Conservation (phyloP, 768 basidiomycete species). For the Suillus discolor region DNA sequence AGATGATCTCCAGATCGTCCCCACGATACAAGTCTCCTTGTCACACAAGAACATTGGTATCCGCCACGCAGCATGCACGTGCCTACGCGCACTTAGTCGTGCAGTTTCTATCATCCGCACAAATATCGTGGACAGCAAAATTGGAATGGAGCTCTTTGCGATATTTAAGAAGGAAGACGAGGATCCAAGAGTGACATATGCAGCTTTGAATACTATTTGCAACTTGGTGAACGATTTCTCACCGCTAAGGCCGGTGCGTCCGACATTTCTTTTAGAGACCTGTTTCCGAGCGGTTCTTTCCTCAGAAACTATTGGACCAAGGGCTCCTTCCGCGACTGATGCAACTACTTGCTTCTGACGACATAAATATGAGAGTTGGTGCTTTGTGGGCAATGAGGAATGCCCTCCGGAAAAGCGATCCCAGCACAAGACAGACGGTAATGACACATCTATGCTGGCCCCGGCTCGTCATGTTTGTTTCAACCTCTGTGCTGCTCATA, state of each 20-base stretch:
- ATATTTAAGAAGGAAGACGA: conserved; percentile 60
- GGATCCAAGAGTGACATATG: conserved; percentile 69
- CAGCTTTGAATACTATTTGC: conserved; percentile 75
- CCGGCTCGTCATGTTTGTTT: conserved; percentile 54
- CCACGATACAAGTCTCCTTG: conserved; percentile 56
- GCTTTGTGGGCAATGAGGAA: conserved; percentile 91
- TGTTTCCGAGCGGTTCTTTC: conserved; percentile 4
- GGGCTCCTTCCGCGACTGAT: conserved; percentile 69
- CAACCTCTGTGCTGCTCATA: not conserved
- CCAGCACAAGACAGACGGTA: conserved; percentile 63
- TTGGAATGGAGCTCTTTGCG: conserved; percentile 71
- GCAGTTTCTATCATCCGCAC: conserved; percentile 82
- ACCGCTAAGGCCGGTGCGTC: conserved; percentile 68
- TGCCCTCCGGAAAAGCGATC: conserved; percentile 62
- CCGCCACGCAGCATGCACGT: conserved; percentile 86
- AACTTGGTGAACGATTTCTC: conserved; percentile 90
- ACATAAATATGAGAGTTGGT: conserved; percentile 62
- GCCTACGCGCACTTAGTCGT: conserved; percentile 77
- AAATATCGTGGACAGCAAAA: conserved; percentile 79
- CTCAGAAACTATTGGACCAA: conserved; percentile 60
- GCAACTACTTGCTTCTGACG: conserved; percentile 52
- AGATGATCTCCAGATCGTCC: conserved; percentile 57
- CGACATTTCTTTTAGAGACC: not conserved
- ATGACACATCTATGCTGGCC: conserved; percentile 74
- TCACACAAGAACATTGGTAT: conserved; percentile 69